A percentile compares a stretch with the other conserved stretches of the same genome.
Conservation (phyloP, 176 grass and related monocot genomes). For the Melocanna baccifera region DNA sequence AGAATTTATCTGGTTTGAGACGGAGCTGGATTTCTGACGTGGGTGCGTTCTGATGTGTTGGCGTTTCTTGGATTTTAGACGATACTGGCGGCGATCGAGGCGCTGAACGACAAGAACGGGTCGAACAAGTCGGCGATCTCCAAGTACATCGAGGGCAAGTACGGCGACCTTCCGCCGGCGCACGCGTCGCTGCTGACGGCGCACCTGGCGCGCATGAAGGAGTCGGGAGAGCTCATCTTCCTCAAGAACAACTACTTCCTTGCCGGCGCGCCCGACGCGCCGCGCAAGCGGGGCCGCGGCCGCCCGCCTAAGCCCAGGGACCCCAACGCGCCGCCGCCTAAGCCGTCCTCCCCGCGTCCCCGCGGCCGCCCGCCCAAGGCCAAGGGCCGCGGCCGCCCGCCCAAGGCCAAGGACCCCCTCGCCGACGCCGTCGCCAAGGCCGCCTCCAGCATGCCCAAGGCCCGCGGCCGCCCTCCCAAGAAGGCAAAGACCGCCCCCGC, state of each 20-base stretch:
- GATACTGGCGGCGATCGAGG: constrained; percentile 69
- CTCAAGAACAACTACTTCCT: constrained; percentile 80
- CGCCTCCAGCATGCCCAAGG: constrained; percentile 49
- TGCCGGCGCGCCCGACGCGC: constrained; percentile 46
- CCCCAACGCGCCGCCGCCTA: constrained; percentile 32
- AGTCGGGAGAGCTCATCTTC: constrained; percentile 70
- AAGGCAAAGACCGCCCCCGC: constrained; percentile 34
- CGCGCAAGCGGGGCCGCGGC: constrained; percentile 66
- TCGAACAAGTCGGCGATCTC: constrained; percentile 89
- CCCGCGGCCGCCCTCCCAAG: constrained; percentile 66
- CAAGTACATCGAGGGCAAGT: constrained; percentile 71
- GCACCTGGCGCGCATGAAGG: constrained; percentile 91
- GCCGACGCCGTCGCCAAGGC: constrained; percentile 43
- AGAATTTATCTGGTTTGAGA: neutral
- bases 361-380: constrained; percentile 66
- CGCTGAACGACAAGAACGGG: constrained; percentile 57
- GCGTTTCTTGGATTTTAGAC: constrained; percentile 35
- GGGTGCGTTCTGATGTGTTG: neutral
- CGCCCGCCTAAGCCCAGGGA: constrained; percentile 61
- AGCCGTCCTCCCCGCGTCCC: constrained; percentile 24
- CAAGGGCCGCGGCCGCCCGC: constrained; percentile 60
- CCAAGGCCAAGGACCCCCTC: constrained; percentile 56
- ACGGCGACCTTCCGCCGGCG: constrained; percentile 57
- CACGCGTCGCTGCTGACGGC: constrained; percentile 75
- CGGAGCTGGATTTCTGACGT: neutral